These are phyloP conservation scores for Penicillium sp. DNA, from an alignment of 2,329 filamentous ascomycete species.

Conservation along the genomic window DNA sequence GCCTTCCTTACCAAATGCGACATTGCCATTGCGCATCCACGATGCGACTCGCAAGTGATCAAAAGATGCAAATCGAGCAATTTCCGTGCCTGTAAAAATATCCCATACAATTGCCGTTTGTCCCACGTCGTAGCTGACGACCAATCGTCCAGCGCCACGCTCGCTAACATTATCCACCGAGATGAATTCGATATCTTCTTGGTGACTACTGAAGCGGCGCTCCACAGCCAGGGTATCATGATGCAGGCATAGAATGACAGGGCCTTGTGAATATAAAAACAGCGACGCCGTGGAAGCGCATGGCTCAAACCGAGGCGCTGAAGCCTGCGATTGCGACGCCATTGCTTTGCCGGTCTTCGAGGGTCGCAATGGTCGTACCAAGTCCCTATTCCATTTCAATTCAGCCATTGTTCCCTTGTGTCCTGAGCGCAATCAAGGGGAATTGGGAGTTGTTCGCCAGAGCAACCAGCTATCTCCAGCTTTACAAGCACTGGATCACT, in stretches of 20 bases:
- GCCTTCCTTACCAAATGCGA: constrained; percentile 76
- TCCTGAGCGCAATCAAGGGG: no score
- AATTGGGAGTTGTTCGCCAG: neutral
- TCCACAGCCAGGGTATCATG: constrained; percentile 91
- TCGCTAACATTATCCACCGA: constrained; percentile 90
- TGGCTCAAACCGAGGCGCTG: constrained; percentile 62
- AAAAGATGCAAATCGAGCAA: constrained; percentile 88
- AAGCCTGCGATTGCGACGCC: constrained; percentile 21
- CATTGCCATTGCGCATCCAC: constrained; percentile 96
- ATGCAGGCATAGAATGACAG: constrained; percentile 76
- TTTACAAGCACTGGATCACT: constrained; percentile 5
- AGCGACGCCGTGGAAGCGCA: constrained; percentile 86
- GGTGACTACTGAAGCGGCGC: constrained; percentile 74
- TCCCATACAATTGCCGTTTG: constrained; percentile 97
- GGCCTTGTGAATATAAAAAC: constrained; percentile 81
- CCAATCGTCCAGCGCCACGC: constrained; percentile 71
- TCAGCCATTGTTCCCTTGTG: constrained; percentile 48
- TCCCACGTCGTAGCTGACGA: constrained; percentile 86
- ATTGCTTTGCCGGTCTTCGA: constrained; percentile 50
- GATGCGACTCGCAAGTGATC: constrained; percentile 76
- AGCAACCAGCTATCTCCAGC: neutral
- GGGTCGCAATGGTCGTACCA: constrained; percentile 54
- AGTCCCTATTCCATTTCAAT: constrained; percentile 54
- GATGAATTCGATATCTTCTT: constrained; percentile 75
- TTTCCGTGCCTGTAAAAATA: constrained; percentile 80